Evolutionary conservation across 495 filamentous ascomycete species (phyloP).

Genomic region (Tuber calosporum): DNA sequence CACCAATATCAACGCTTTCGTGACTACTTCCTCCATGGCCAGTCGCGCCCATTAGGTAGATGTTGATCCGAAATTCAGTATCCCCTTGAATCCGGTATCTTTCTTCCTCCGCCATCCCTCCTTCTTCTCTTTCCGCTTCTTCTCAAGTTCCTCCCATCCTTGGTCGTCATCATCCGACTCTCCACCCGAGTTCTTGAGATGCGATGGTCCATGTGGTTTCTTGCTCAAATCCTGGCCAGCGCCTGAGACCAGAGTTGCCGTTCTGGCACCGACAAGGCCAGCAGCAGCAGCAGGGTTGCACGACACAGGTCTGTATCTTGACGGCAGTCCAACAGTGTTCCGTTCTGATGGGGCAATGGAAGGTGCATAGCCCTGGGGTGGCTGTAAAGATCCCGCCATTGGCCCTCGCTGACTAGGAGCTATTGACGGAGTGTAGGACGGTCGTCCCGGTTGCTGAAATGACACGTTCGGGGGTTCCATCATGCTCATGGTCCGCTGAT

Average conservation of each 20-base stretch:
- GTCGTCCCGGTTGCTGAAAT: slow-evolving; percentile 47
- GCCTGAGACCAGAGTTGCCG: slow-evolving; percentile 51
- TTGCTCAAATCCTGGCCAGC: slow-evolving; percentile 49
- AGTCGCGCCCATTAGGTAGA: slow-evolving; percentile 21
- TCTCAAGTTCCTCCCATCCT: slow-evolving; percentile 40
- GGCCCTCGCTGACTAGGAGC: slow-evolving; percentile 39
- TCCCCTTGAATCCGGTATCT: slow-evolving; percentile 38
- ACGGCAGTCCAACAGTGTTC: slow-evolving; percentile 81
- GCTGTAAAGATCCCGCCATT: slow-evolving; percentile 40
- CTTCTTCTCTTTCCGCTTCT: slow-evolving; percentile 40
- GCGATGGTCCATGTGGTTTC: slow-evolving; percentile 39
- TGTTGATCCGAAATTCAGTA: slow-evolving; percentile 35
- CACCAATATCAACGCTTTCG: slow-evolving; percentile 20
- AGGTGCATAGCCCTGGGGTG: slow-evolving; percentile 53
- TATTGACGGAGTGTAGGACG: slow-evolving; percentile 52
- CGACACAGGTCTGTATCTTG: slow-evolving; percentile 89
- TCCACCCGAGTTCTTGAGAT: slow-evolving; percentile 27
- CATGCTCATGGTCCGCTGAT: slow-evolving; percentile 66
- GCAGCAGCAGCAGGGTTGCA: slow-evolving; percentile 44
- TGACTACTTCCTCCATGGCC: slow-evolving; percentile 8
- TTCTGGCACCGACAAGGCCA: slow-evolving; percentile 45
- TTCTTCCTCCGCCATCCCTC: slow-evolving; percentile 41
- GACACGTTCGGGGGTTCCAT: slow-evolving; percentile 56
- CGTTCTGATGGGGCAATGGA: slow-evolving; percentile 90
- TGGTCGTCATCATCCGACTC: slow-evolving; percentile 39